These are phyloP conservation scores for Alternaria panax DNA, from an alignment of 2,329 filamentous ascomycete genomes.

Conservation along the genomic window DNA sequence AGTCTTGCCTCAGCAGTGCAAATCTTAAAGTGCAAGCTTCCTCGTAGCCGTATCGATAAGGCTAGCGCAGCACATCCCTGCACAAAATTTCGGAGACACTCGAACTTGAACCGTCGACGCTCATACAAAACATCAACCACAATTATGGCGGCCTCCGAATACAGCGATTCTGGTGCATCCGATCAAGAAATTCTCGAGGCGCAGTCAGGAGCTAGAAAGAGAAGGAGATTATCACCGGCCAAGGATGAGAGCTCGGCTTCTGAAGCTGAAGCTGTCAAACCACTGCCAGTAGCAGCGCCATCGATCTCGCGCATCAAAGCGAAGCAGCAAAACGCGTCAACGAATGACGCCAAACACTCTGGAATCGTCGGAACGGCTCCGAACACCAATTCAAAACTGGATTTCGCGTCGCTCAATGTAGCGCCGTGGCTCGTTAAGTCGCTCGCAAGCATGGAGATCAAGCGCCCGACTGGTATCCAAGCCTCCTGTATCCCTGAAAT, in stretches of 20 bases:
- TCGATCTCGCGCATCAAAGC: slow-evolving; percentile 48
- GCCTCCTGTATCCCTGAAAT: slow-evolving; percentile 93
- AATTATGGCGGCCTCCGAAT: slow-evolving; percentile 24
- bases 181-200: slow-evolving; percentile 40
- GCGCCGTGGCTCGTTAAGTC: slow-evolving; percentile 89
- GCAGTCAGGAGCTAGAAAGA: slow-evolving; percentile 46
- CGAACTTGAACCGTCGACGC: slow-evolving; percentile 3
- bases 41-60: slow-evolving; percentile 37
- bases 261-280: slow-evolving; percentile 18
- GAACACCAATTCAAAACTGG: slow-evolving; percentile 7
- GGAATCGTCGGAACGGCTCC: not conserved
- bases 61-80: slow-evolving; percentile 25
- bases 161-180: slow-evolving; percentile 28
- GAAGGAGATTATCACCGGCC: slow-evolving; percentile 43
- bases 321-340: slow-evolving; percentile 27
- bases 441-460: slow-evolving; percentile 79
- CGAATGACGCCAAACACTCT: not conserved
- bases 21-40: not conserved
- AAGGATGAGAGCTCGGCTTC: slow-evolving; percentile 25
- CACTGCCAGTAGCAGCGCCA: slow-evolving; percentile 24
- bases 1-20: not conserved
- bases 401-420: slow-evolving; percentile 75
- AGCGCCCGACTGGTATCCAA: slow-evolving; percentile 89
- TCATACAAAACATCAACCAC: slow-evolving; percentile 6
- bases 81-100: slow-evolving; percentile 37